These are phyloP conservation scores for Eucalyptus cloeziana DNA, from an alignment of 345 rosid species.

Conservation along the genomic window DNA sequence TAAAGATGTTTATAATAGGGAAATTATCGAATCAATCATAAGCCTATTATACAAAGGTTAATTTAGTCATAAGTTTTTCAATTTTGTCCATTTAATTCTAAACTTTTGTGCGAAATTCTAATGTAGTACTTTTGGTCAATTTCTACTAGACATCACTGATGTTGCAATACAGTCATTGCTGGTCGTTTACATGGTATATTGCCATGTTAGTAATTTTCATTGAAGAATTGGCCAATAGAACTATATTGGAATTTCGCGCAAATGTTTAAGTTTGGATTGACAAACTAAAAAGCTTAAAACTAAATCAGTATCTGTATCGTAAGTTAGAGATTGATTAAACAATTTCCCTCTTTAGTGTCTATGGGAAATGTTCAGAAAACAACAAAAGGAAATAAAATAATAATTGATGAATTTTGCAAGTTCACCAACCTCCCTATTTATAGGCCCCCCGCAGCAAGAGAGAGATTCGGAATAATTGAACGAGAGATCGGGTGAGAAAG, in stretches of 20 bases:
- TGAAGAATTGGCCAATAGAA: neutral
- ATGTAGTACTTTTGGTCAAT: neutral
- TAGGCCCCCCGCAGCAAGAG: neutral
- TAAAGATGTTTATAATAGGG: neutral
- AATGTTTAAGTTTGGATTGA: neutral
- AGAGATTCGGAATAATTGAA: neutral
- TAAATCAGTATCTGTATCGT: neutral
- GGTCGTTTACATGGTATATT: neutral
- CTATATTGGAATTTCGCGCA: neutral
- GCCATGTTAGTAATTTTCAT: neutral
- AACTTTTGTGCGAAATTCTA: neutral
- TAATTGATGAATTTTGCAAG: neutral
- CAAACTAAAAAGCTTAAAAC: neutral
- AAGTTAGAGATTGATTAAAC: neutral
- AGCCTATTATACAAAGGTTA: neutral
- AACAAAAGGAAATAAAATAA: neutral
- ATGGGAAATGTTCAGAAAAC: neutral
- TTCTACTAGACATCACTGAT: neutral
- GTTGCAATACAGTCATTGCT: rapidly evolving
- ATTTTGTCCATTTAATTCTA: neutral
- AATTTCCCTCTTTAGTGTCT: neutral
- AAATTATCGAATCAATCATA: neutral
- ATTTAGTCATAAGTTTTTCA: neutral
- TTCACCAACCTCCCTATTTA: neutral
- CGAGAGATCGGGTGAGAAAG: neutral